These are phyloP conservation scores for Secale cereale DNA, from an alignment of 176 grass and related monocot genomes.

Conservation along the genomic window DNA sequence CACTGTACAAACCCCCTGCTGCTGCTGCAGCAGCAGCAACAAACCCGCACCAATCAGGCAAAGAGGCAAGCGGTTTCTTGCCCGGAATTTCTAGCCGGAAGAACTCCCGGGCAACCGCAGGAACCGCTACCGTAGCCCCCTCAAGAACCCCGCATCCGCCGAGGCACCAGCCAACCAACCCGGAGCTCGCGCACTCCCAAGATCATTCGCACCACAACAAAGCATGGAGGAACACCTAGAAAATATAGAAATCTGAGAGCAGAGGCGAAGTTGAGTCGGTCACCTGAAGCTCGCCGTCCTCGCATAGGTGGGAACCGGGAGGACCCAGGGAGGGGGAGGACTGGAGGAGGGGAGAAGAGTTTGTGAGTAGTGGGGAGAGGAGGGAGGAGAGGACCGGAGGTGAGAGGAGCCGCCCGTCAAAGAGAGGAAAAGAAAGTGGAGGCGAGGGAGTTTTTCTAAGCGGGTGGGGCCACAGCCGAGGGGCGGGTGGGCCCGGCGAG, in stretches of 20 bases:
- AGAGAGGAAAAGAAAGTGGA: conserved; percentile 37
- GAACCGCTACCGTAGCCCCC: neutral
- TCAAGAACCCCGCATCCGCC: neutral
- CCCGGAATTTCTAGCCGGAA: neutral
- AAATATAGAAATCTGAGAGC: neutral
- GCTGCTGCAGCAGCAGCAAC: neutral
- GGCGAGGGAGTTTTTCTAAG: conserved; percentile 26
- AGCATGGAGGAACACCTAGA: neutral
- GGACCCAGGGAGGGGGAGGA: neutral
- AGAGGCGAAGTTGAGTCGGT: neutral
- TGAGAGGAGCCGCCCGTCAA: neutral
- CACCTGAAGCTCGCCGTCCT: conserved; percentile 4
- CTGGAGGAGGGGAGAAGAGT: neutral
- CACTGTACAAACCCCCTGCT: neutral
- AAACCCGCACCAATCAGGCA: neutral
- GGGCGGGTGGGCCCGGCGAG: neutral
- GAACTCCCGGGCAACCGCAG: neutral
- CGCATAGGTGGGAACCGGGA: neutral
- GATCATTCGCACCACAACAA: neutral
- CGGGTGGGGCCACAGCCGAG: conserved; percentile 2
- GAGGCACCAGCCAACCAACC: neutral
- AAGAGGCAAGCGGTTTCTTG: neutral
- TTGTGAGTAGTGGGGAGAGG: neutral
- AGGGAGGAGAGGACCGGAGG: neutral
- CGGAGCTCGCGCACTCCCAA: neutral